Percentiles rank a stretch among this genome's conserved stretches.
phyloP scores from a whole-genome alignment of 345 rosid genomes.

The Draba incana region DNA sequence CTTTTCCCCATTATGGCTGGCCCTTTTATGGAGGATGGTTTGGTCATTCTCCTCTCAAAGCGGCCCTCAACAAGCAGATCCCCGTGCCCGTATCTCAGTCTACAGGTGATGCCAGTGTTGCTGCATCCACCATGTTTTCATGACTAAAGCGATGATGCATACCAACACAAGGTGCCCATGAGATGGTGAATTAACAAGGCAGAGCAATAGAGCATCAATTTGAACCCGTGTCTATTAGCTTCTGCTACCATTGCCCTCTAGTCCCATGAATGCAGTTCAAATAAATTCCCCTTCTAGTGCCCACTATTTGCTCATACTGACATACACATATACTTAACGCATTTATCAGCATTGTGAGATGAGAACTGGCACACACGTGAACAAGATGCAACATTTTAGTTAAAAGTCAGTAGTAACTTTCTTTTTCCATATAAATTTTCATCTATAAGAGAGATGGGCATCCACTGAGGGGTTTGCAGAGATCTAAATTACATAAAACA shows the following conservation, averaged over 20 bases:
- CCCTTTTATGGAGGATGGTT: conserved; percentile 1
- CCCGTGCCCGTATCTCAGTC: not conserved
- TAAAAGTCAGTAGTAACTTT: not conserved
- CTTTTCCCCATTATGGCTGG: not conserved
- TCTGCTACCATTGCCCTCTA: conserved; percentile 13
- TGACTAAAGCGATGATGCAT: not conserved
- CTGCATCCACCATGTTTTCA: conserved; percentile 19
- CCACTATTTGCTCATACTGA: conserved; percentile 8
- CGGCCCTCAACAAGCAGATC: conserved; percentile 8
- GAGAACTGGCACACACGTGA: conserved; percentile 27
- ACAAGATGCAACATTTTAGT: not conserved
- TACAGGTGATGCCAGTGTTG: conserved; percentile 1
- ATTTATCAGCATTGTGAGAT: not conserved
- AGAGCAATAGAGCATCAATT: conserved; percentile 13
- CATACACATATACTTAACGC: not conserved
- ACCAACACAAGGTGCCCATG: not conserved
- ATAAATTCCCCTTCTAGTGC: not conserved
- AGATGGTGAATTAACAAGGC: conserved; percentile 13
- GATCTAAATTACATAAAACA: conserved; percentile 39
- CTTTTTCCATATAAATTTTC: conserved; percentile 19
- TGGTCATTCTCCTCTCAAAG: not conserved
- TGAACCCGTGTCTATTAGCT: conserved; percentile 1
- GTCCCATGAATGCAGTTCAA: conserved; percentile 7
- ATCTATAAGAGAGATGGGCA: conserved; percentile 23
- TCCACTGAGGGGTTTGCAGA: conserved; percentile 23